phyloP scores from a whole-genome alignment of 2,329 filamentous ascomycete genomes.

The Nemania sp. region DNA sequence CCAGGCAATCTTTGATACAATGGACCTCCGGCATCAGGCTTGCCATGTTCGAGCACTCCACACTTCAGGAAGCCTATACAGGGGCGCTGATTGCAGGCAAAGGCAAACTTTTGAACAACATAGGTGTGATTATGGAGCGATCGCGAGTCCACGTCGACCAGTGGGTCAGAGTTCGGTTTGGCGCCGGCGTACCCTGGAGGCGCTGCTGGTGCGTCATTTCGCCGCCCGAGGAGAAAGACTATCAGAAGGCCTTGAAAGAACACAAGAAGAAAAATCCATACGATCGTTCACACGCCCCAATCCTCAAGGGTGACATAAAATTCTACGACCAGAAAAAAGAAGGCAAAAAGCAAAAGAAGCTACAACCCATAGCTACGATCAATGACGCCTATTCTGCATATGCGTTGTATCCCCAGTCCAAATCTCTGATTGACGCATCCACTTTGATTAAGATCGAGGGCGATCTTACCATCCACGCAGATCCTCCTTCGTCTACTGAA shows the following conservation, averaged over 20 bases:
- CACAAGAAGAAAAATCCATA: slow-evolving; percentile 83
- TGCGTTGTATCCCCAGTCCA: slow-evolving; percentile 93
- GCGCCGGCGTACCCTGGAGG: slow-evolving; percentile 93
- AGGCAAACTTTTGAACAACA: slow-evolving; percentile 86
- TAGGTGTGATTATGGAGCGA: slow-evolving; percentile 84
- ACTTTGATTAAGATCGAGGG: slow-evolving; percentile 94
- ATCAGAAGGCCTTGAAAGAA: slow-evolving; percentile 79
- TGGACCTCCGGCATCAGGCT: slow-evolving; percentile 96
- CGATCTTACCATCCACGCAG: slow-evolving; percentile 82
- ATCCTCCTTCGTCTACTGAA: slow-evolving; percentile 77
- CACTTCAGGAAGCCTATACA: slow-evolving; percentile 94
- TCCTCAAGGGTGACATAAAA: slow-evolving; percentile 86
- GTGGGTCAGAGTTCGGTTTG: slow-evolving; percentile 94
- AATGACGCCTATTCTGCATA: slow-evolving; percentile 90
- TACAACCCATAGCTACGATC: slow-evolving; percentile 86
- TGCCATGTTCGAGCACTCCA: slow-evolving; percentile 91
- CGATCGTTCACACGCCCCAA: slow-evolving; percentile 67
- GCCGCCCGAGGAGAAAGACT: slow-evolving; percentile 92
- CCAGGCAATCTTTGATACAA: slow-evolving; percentile 86
- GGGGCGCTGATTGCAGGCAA: slow-evolving; percentile 95
- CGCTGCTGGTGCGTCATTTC: slow-evolving; percentile 95
- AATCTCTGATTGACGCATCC: slow-evolving; percentile 90
- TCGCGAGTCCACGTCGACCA: slow-evolving; percentile 79
- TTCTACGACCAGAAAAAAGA: slow-evolving; percentile 84
- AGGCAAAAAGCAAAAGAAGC: slow-evolving; percentile 88